These are phyloP conservation scores for Pseudogymnoascus sp. DNA, from an alignment of 2,329 filamentous ascomycete genomes.

Conservation along the genomic window DNA sequence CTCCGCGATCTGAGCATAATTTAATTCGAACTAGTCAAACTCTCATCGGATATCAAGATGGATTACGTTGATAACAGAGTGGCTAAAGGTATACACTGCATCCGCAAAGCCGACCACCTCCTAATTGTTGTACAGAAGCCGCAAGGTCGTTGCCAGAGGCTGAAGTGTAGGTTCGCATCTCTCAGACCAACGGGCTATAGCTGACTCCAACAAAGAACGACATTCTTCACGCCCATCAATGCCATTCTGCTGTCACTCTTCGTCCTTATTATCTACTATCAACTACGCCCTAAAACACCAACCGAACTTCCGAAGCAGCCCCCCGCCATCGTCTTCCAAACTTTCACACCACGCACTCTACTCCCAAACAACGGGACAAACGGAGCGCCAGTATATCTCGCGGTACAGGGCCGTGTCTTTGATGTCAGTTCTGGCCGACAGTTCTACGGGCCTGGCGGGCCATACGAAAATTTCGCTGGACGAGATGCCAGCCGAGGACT, in stretches of 20 bases:
- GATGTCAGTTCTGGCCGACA: slow-evolving; percentile 80
- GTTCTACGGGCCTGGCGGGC: slow-evolving; percentile 93
- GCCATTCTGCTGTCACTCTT: slow-evolving; percentile 48
- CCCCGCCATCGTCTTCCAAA: slow-evolving; percentile 54
- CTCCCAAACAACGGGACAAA: slow-evolving; percentile 75
- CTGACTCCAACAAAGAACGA: slow-evolving; percentile 17
- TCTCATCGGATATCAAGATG: slow-evolving; percentile 18
- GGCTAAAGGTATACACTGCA: slow-evolving; percentile 21
- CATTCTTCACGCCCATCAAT: slow-evolving; percentile 54
- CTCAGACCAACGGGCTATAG: background rate
- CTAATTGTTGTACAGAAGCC: slow-evolving; percentile 19
- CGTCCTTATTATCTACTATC: slow-evolving; percentile 49
- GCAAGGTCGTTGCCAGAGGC: slow-evolving; percentile 22
- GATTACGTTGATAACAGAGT: slow-evolving; percentile 31
- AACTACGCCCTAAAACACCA: slow-evolving; percentile 43
- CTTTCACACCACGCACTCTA: slow-evolving; percentile 72
- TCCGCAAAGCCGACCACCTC: background rate
- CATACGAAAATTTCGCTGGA: slow-evolving; percentile 94
- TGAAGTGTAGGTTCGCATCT: slow-evolving; percentile 25
- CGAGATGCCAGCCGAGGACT: slow-evolving; percentile 82
- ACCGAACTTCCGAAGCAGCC: slow-evolving; percentile 43
- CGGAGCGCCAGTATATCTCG: slow-evolving; percentile 71
- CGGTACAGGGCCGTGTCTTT: slow-evolving; percentile 85
- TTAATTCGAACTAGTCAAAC: background rate
- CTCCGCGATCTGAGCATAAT: background rate